Conservation (phyloP, 306 rosid genomes). For the Prunus campanulata region DNA sequence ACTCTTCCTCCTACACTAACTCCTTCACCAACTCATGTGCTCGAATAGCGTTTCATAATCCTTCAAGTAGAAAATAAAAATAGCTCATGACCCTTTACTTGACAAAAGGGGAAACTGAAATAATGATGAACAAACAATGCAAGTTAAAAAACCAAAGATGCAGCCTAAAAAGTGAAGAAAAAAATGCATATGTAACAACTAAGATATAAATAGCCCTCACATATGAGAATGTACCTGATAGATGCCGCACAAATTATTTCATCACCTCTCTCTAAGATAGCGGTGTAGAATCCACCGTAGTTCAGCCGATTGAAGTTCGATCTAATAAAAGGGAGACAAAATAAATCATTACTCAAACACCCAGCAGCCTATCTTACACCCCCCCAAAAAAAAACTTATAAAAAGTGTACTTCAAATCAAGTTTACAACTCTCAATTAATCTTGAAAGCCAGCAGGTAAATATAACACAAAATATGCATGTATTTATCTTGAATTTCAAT, state of each 20-base stretch:
- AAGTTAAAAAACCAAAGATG: neutral
- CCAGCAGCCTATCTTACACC: neutral
- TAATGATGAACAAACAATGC: neutral
- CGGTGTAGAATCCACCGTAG: constrained; percentile 87
- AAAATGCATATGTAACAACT: neutral
- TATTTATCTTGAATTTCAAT: neutral
- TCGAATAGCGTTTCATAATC: neutral
- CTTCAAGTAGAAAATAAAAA: neutral
- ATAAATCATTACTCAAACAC: neutral
- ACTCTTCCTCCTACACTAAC: neutral
- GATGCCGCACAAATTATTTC: constrained; percentile 92
- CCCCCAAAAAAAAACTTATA: neutral
- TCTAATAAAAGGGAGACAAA: constrained; percentile 27
- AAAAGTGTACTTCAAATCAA: neutral
- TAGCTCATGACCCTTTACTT: neutral
- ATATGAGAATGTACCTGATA: constrained; percentile 51
- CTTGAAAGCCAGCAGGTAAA: constrained; percentile 3
- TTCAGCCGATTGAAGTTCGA: constrained; percentile 90
- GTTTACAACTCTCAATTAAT: neutral
- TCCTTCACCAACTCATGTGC: neutral
- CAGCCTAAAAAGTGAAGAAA: neutral
- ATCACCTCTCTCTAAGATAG: constrained; percentile 93
- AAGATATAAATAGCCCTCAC: neutral
- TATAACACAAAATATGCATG: neutral
- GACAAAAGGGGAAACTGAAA: neutral